Conservation (phyloP, 306 rosid genomes). For the Dalbergia cochinchinensis region DNA sequence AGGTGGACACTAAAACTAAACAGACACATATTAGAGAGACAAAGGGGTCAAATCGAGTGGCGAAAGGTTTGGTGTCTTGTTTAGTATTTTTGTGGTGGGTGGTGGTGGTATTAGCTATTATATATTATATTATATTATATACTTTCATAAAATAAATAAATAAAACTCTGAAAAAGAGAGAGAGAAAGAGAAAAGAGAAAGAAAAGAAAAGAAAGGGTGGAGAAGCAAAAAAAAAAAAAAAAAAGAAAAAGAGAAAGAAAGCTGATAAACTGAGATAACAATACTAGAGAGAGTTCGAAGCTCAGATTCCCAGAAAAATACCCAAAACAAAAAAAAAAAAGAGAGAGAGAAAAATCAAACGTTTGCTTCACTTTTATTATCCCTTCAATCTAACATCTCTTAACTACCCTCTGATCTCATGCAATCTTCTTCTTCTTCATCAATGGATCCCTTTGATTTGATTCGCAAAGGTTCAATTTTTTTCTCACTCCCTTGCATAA, state of each 20-base stretch:
- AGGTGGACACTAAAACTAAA: slow-evolving; percentile 20
- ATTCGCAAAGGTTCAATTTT: slow-evolving; percentile 65
- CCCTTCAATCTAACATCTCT: background rate
- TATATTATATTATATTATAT: slow-evolving; percentile 16
- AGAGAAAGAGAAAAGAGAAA: slow-evolving; percentile 8
- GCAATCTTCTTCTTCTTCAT: background rate
- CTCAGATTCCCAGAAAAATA: slow-evolving; percentile 48
- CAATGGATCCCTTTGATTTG: slow-evolving; percentile 76
- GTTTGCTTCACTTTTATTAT: slow-evolving; percentile 38
- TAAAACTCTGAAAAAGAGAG: background rate
- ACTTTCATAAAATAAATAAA: slow-evolving; percentile 55
- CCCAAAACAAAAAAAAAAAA: background rate
- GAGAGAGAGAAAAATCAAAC: background rate
- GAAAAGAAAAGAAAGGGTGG: background rate
- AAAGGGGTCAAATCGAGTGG: slow-evolving; percentile 85
- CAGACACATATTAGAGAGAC: slow-evolving; percentile 39
- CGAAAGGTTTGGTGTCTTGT: slow-evolving; percentile 73
- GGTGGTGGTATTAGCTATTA: slow-evolving; percentile 57
- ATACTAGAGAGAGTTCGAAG: slow-evolving; percentile 51
- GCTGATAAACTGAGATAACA: slow-evolving; percentile 55
- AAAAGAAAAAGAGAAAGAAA: background rate
- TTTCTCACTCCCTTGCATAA: background rate
- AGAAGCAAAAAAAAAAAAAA: no score
- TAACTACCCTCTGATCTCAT: slow-evolving; percentile 31
- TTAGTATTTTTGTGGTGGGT: slow-evolving; percentile 51